These are phyloP conservation scores for Fusarium devonianum DNA, from an alignment of 2,329 filamentous ascomycete species.

Conservation along the genomic window DNA sequence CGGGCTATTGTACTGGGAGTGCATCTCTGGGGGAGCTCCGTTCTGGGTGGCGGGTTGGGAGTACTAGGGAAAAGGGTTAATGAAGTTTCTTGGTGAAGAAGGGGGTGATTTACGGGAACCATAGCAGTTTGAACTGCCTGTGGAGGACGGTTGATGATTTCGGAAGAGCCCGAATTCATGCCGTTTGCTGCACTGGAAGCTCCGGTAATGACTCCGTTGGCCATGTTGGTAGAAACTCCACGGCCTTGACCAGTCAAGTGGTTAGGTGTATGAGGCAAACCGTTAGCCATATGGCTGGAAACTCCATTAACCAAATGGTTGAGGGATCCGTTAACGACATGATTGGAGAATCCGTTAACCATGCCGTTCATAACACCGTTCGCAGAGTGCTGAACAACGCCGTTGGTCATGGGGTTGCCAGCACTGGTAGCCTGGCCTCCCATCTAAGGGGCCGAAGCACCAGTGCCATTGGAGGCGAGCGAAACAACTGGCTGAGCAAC, in stretches of 20 bases:
- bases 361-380: not conserved
- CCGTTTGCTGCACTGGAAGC: no score
- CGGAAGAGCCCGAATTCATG: no score
- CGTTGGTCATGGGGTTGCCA: not conserved
- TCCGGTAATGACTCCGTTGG: not conserved
- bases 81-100: not conserved
- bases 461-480: not conserved
- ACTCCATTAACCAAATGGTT: not conserved
- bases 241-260: not conserved
- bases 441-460: constrained; percentile 35
- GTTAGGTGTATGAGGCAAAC: not conserved
- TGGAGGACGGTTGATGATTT: constrained; percentile 8
- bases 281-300: not conserved
- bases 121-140: not conserved
- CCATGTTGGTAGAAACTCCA: not conserved
- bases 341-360: no score
- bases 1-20: not conserved
- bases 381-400: not conserved
- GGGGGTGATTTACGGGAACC: not conserved
- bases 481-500: not conserved
- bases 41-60: not conserved
- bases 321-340: not conserved
- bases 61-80: not conserved
- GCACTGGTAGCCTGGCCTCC: constrained; percentile 27
- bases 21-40: not conserved